Evolutionary conservation across 495 filamentous ascomycete genomes (phyloP).

Genomic region (Penicillium desertorum): DNA sequence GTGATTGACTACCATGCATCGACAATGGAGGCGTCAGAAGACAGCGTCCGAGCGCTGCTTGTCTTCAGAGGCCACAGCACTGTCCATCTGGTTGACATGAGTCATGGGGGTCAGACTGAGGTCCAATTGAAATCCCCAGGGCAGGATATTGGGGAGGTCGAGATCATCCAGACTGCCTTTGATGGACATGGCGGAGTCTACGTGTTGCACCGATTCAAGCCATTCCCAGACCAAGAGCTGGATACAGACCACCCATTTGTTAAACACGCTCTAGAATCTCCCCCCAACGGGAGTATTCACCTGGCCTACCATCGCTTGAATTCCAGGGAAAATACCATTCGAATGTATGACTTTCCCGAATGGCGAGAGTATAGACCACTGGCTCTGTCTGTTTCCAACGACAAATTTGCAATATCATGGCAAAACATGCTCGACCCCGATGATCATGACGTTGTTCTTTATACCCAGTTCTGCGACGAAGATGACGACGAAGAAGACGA

Average conservation of each 20-base stretch:
- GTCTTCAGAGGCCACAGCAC: conserved; percentile 29
- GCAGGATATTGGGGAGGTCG: conserved; percentile 24
- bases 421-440: conserved; percentile 27
- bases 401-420: conserved; percentile 46
- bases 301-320: conserved; percentile 29
- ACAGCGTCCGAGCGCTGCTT: conserved; percentile 21
- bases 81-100: conserved; percentile 30
- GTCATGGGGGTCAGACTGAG: conserved; percentile 18
- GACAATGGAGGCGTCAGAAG: conserved; percentile 14
- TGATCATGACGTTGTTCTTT: conserved; percentile 34
- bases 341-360: conserved; percentile 36
- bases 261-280: conserved; percentile 31
- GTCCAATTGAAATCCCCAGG: conserved; percentile 24
- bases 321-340: conserved; percentile 10
- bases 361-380: conserved; percentile 33
- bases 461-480: conserved; percentile 17
- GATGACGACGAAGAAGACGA: background rate
- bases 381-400: conserved; percentile 29
- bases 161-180: conserved; percentile 36
- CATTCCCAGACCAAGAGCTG: conserved; percentile 24
- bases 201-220: conserved; percentile 36
- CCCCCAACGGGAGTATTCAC: conserved; percentile 26
- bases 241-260: conserved; percentile 39
- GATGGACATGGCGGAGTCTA: conserved; percentile 27
- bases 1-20: conserved; percentile 36